A percentile compares a stretch with the other conserved stretches of the same genome.
phyloP scores from a whole-genome alignment of 1,139 yeast genomes.

The Eremothecium gossypii region DNA sequence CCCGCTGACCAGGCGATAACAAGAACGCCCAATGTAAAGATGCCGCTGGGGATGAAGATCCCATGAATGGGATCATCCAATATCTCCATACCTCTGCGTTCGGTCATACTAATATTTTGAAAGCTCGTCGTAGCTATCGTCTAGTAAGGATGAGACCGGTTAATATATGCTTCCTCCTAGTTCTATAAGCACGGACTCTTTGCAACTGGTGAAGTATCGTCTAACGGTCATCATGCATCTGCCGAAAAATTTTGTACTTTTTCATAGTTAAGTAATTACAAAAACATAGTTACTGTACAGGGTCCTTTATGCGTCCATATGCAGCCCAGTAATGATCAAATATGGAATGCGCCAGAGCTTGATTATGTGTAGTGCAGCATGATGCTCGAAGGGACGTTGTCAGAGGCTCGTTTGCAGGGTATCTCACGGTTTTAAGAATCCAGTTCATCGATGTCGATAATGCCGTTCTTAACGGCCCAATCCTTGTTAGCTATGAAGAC shows the following conservation, averaged over 20 bases:
- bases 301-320: no score
- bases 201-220: no score
- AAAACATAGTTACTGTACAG: background rate
- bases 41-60: slow-evolving; percentile 55
- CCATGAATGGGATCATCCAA: slow-evolving; percentile 63
- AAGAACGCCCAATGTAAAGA: slow-evolving; percentile 52
- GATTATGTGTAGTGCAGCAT: no score
- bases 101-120: slow-evolving; percentile 1
- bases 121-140: background rate
- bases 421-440: no score
- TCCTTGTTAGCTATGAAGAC: slow-evolving; percentile 66
- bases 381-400: no score
- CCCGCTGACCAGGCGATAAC: slow-evolving; percentile 38
- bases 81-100: slow-evolving; percentile 14
- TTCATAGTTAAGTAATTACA: background rate
- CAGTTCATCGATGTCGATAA: slow-evolving; percentile 30
- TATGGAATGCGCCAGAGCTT: no score
- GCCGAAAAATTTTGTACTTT: no score
- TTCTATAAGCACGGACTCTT: no score
- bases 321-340: no score
- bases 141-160: background rate
- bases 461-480: slow-evolving; percentile 79
- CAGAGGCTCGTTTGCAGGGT: no score
- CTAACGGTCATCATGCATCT: no score
- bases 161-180: background rate